Percentiles rank a stretch among this genome's conserved stretches.
phyloP scores from a whole-genome alignment of 2,329 filamentous ascomycete species.

The Cylindrodendrum hubeiense region DNA sequence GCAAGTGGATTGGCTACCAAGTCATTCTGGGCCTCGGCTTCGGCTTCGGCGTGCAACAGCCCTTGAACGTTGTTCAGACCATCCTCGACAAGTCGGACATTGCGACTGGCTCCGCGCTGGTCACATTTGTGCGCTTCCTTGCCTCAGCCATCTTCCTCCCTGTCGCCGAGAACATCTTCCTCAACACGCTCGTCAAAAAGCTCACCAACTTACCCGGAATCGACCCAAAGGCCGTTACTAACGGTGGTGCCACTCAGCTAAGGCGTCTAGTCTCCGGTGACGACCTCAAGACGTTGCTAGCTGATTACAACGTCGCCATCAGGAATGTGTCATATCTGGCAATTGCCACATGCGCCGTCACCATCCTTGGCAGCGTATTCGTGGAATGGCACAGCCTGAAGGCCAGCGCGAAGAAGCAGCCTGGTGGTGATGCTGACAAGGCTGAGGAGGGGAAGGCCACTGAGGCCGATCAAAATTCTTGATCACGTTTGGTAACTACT shows the following conservation, averaged over 20 bases:
- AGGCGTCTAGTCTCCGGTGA: neutral
- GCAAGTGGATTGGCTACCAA: slow-evolving; percentile 60
- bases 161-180: slow-evolving; percentile 62
- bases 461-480: no score
- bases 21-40: slow-evolving; percentile 48
- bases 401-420: neutral
- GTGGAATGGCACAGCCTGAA: slow-evolving; percentile 29
- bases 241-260: slow-evolving; percentile 70
- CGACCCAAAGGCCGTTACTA: slow-evolving; percentile 51
- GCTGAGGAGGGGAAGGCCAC: neutral
- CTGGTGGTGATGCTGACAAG: no score
- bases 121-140: slow-evolving; percentile 49
- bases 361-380: slow-evolving; percentile 45
- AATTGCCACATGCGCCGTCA: slow-evolving; percentile 52
- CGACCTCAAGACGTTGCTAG: neutral
- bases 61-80: slow-evolving; percentile 58
- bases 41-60: slow-evolving; percentile 58
- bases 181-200: slow-evolving; percentile 57
- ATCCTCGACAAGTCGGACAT: slow-evolving; percentile 42
- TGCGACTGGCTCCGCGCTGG: slow-evolving; percentile 51
- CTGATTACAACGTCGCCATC: neutral
- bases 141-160: slow-evolving; percentile 61
- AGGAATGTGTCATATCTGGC: neutral
- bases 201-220: slow-evolving; percentile 51
- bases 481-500: no score